A percentile compares a stretch with the other conserved stretches of the same genome.
These are phyloP conservation scores for Acephala macrosclerotiorum DNA, from an alignment of 2,329 filamentous ascomycete species.

Conservation along the genomic window DNA sequence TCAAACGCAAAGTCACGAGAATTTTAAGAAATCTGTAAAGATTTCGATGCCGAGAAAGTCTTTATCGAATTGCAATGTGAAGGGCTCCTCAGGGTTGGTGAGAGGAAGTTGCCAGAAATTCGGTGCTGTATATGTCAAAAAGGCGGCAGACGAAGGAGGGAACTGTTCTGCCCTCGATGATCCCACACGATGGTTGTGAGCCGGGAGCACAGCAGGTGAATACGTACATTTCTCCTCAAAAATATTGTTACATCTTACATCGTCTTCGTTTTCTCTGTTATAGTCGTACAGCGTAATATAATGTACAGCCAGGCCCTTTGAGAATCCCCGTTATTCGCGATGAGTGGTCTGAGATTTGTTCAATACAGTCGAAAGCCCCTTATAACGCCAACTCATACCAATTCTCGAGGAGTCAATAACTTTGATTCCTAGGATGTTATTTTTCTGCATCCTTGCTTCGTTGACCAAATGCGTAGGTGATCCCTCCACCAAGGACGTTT, in stretches of 20 bases:
- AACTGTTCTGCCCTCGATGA: too few species aligned
- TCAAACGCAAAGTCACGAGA: too few species aligned
- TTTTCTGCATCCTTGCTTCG: conserved; percentile 13
- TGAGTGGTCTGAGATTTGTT: not conserved
- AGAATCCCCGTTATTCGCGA: not conserved
- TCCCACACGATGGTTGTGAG: too few species aligned
- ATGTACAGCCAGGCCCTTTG: not conserved
- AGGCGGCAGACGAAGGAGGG: too few species aligned
- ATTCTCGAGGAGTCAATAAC: not conserved
- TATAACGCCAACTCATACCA: not conserved
- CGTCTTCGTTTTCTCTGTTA: not conserved
- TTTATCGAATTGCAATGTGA: too few species aligned
- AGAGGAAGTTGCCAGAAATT: too few species aligned
- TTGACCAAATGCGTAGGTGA: conserved; percentile 55
- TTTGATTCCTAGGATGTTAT: conserved; percentile 3
- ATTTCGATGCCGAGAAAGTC: too few species aligned
- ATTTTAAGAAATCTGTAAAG: too few species aligned
- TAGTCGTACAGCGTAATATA: not conserved
- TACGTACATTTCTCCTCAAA: too few species aligned
- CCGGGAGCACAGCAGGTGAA: too few species aligned
- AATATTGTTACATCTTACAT: not conserved
- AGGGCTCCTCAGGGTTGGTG: too few species aligned
- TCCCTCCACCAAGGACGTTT: conserved; percentile 58
- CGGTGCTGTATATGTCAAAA: too few species aligned
- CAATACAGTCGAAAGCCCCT: not conserved